Evolutionary conservation across 768 basidiomycete species (phyloP).

Genomic region (Boletus rex-veris): DNA sequence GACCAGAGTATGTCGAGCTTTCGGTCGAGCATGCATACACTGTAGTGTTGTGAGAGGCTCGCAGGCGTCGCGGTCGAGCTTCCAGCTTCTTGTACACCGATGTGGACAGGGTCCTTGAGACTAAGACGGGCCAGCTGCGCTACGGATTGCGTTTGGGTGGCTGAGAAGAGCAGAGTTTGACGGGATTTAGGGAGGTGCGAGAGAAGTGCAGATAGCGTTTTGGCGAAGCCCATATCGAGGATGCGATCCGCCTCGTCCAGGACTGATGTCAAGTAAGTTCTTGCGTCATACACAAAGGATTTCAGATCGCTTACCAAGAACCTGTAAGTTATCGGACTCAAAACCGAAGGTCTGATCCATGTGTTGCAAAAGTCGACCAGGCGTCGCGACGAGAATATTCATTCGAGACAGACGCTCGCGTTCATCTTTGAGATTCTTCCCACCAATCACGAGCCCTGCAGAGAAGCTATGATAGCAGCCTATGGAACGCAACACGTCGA

Average conservation of each 20-base stretch:
- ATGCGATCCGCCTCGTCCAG: conserved; percentile 97
- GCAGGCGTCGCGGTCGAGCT: conserved; percentile 57
- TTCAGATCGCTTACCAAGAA: conserved; percentile 61
- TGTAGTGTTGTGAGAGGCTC: conserved; percentile 85
- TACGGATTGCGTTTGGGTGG: conserved; percentile 91
- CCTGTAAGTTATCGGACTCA: conserved; percentile 84
- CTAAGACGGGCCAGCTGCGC: conserved; percentile 86
- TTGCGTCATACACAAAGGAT: background rate
- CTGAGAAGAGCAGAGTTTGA: conserved; percentile 95
- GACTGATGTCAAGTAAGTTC: conserved; percentile 43
- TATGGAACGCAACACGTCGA: conserved; percentile 91
- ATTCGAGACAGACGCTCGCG: conserved; percentile 82
- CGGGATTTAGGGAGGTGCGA: conserved; percentile 86
- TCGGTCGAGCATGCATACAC: conserved; percentile 74
- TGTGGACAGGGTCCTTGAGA: conserved; percentile 73
- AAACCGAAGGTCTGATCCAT: conserved; percentile 98
- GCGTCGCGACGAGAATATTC: conserved; percentile 99
- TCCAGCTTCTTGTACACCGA: conserved; percentile 57
- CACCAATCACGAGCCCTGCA: conserved; percentile 93
- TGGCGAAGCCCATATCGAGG: conserved; percentile 93
- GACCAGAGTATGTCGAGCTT: conserved; percentile 92
- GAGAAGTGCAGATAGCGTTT: conserved; percentile 86
- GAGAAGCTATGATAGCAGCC: conserved; percentile 91
- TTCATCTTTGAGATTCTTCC: conserved; percentile 93
- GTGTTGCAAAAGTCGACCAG: conserved; percentile 91